phyloP scores from a whole-genome alignment of 306 rosid species.

The Clitoria ternatea region DNA sequence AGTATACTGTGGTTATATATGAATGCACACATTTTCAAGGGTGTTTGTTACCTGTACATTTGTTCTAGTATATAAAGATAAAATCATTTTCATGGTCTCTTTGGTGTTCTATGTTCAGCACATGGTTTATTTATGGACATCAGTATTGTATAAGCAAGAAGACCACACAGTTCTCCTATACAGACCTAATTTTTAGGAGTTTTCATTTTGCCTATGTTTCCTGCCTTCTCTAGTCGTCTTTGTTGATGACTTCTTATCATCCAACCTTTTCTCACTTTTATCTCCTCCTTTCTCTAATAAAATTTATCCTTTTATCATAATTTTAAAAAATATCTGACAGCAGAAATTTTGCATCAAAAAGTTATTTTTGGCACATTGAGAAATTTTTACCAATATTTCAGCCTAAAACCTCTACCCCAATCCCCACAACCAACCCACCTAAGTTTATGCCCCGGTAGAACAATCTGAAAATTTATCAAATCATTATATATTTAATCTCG shows the following conservation, averaged over 20 bases:
- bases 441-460: conserved; percentile 11
- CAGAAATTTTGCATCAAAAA: not conserved
- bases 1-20: not conserved
- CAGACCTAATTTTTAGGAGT: not conserved
- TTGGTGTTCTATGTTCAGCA: not conserved
- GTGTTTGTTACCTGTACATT: not conserved
- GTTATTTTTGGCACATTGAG: not conserved
- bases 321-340: too few relatives aligned
- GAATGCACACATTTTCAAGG: not conserved
- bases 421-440: not conserved
- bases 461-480: not conserved
- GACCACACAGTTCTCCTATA: not conserved
- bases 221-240: not conserved
- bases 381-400: not conserved
- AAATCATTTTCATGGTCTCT: not conserved
- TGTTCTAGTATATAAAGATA: not conserved
- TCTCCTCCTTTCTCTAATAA: not conserved
- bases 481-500: not conserved
- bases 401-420: conserved; percentile 1
- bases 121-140: not conserved
- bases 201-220: not conserved
- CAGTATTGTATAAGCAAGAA: not conserved
- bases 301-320: not conserved
- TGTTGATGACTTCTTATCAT: not conserved
- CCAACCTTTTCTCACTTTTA: not conserved